phyloP scores from a whole-genome alignment of 345 rosid species.

The Arabidopsis thaliana region DNA sequence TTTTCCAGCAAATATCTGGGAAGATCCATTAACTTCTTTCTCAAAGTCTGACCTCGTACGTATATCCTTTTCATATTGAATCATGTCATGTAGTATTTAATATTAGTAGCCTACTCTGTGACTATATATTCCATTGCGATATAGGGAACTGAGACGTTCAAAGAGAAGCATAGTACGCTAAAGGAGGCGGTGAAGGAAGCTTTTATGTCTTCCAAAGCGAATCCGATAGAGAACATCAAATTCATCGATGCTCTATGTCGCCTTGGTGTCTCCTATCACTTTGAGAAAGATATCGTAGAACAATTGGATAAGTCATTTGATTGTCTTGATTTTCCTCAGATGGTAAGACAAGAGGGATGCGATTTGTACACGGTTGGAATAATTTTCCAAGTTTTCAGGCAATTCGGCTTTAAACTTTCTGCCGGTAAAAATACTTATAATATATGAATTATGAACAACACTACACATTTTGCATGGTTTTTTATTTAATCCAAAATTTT shows the following conservation, averaged over 20 bases:
- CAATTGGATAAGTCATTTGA: conserved; percentile 7
- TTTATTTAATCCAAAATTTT: background rate
- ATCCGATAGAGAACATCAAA: conserved; percentile 31
- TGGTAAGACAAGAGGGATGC: background rate
- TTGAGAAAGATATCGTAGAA: conserved; percentile 18
- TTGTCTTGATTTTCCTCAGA: background rate
- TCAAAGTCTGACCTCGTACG: conserved; percentile 2
- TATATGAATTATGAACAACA: background rate
- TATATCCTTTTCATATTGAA: background rate
- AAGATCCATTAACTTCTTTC: conserved; percentile 14
- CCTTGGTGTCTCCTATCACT: conserved; percentile 38
- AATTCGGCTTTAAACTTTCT: conserved; percentile 34
- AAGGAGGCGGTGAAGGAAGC: conserved; percentile 24
- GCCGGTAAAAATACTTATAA: conserved; percentile 19
- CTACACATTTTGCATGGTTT: background rate
- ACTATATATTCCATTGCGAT: background rate
- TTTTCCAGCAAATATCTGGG: conserved; percentile 17
- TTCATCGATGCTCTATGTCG: conserved; percentile 34
- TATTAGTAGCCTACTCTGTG: background rate
- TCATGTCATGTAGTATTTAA: background rate
- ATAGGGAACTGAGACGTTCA: conserved; percentile 15
- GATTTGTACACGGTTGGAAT: conserved; percentile 31
- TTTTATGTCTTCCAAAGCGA: conserved; percentile 7
- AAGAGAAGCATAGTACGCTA: conserved; percentile 24
- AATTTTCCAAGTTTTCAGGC: conserved; percentile 42